A percentile compares a stretch with the other conserved stretches of the same genome.
These are phyloP conservation scores for Fraxinus albicans DNA, from an alignment of 305 asterid species.

Conservation along the genomic window DNA sequence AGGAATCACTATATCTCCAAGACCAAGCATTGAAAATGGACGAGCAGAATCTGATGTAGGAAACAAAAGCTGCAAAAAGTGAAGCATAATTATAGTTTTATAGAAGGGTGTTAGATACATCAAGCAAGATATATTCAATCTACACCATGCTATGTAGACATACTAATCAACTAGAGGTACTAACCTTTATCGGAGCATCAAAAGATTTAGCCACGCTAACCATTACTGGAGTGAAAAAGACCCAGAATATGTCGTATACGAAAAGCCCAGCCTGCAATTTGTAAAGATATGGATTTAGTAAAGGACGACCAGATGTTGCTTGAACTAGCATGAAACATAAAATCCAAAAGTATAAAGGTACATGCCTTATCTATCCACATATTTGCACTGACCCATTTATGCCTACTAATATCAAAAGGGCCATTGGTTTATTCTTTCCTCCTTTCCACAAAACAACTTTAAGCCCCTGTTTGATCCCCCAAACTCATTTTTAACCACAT, in stretches of 20 bases:
- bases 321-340: not conserved
- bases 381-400: not conserved
- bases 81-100: conserved; percentile 4
- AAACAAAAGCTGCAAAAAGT: conserved; percentile 75
- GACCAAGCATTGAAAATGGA: conserved; percentile 98
- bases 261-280: conserved; percentile 65
- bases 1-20: conserved; percentile 97
- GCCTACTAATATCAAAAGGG: not conserved
- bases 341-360: not conserved
- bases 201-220: conserved; percentile 77
- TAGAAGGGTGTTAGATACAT: not conserved
- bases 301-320: not conserved
- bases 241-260: conserved; percentile 72
- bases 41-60: conserved; percentile 89
- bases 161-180: conserved; percentile 13
- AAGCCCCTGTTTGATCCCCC: not conserved
- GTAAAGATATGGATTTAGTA: not conserved
- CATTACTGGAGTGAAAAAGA: conserved; percentile 76
- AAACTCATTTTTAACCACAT: not conserved
- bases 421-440: not conserved
- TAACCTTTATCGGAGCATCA: conserved; percentile 72
- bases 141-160: not conserved
- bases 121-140: not conserved
- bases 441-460: not conserved
- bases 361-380: not conserved